Base-by-base conservation (phyloP, 768 basidiomycete genomes). In the Floccularia luteovirens region DNA sequence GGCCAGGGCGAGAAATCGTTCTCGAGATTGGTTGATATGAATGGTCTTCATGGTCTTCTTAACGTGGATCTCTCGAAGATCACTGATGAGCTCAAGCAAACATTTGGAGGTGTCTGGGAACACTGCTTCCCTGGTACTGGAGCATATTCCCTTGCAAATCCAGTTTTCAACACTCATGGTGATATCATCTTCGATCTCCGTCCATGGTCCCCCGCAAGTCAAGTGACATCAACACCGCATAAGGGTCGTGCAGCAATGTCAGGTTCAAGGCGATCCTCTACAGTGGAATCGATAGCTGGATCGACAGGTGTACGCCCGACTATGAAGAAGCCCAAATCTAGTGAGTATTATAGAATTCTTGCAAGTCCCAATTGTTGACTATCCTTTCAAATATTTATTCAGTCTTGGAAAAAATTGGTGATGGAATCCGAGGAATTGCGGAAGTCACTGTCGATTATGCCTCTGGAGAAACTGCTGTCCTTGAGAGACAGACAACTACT, bases 21-120 rank as follows among this genome's bases (percentile, higher is more conserved):
- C 32, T 22, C 27, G 20, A 24, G 24, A 4, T 33, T 37, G n/a
- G 36, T 39, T 19, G 46, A 47, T 30, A 23, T 35, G 14, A 36
- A 40, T 17, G 32, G 30, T 17, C 22, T 47, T n/a, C 43, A 36
- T 21, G 13, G 30, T 6, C 22, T 30, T 11, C 17, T 47, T 24
- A 43, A 34, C 20, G 38, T 46, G 38, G 45, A 46, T 31, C n/a
- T 38, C 11, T 21, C 24, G n/a, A 17, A 25, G 23, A 12, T 42
- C 8, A 24, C 38, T 23, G 12, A 16, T 27, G 38, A 47, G 28
- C 42, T 47, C 7, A 39, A 24, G 10, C 21, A 17, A 6, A 17
- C 45, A 14, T 43, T 47, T 33, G 45, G 43, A 22, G 43, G 38
- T 24, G 31, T 44, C 23, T 47, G 45, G 45, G 45, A 37, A 19